phyloP scores from a whole-genome alignment of 2,329 filamentous ascomycete genomes.

The Nothomitra cinnamomea region DNA sequence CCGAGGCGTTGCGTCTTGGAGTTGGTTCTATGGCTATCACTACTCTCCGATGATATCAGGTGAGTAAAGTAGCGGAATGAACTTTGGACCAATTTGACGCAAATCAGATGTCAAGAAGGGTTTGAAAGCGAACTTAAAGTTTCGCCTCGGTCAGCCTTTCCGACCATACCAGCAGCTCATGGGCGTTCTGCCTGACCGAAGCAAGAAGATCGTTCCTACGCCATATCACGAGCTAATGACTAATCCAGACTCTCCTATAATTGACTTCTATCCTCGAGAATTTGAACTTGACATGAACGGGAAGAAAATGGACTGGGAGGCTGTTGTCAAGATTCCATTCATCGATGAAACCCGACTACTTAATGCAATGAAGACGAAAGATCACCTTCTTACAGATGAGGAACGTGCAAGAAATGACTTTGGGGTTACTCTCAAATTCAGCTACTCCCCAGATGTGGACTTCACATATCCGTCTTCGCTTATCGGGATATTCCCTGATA shows the following conservation, averaged over 20 bases:
- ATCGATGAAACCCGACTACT: conserved; percentile 84
- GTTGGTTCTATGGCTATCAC: conserved; percentile 95
- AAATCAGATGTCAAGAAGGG: conserved; percentile 67
- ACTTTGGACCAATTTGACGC: not conserved
- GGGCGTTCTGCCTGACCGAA: conserved; percentile 93
- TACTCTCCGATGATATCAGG: conserved; percentile 93
- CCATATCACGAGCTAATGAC: conserved; percentile 92
- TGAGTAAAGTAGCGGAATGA: conserved; percentile 20
- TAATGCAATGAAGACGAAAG: conserved; percentile 69
- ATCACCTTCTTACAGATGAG: conserved; percentile 56
- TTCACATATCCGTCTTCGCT: conserved; percentile 79
- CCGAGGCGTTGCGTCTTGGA: conserved; percentile 90
- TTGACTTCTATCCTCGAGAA: conserved; percentile 94
- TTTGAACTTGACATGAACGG: conserved; percentile 99
- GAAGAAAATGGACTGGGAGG: conserved; percentile 99
- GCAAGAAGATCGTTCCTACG: conserved; percentile 82
- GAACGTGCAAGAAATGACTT: conserved; percentile 79
- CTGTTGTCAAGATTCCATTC: conserved; percentile 96
- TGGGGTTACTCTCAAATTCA: conserved; percentile 84
- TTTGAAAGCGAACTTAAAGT: conserved; percentile 71
- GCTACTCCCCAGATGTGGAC: conserved; percentile 59
- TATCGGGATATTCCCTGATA: conserved; percentile 76
- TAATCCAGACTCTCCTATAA: conserved; percentile 72
- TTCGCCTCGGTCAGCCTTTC: conserved; percentile 89
- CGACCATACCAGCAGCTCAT: conserved; percentile 91